A percentile compares a stretch with the other conserved stretches of the same genome.
These are phyloP conservation scores for Barnettozyma siamensis DNA, from an alignment of 805 yeast species.

Conservation along the genomic window DNA sequence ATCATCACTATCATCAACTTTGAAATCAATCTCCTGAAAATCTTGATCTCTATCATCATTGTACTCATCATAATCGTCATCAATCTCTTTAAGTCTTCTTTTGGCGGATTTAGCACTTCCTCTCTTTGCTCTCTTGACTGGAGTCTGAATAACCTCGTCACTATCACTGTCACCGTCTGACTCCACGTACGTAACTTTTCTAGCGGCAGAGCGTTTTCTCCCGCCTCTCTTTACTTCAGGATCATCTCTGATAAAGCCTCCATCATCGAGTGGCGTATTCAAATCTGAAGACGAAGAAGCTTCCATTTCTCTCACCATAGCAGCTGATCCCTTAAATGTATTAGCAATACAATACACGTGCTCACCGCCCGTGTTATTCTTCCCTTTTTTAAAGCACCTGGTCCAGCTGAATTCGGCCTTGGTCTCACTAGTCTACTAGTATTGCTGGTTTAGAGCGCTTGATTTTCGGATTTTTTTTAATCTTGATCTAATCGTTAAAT, in stretches of 20 bases:
- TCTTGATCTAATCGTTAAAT: background rate
- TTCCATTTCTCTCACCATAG: background rate
- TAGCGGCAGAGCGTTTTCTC: slow-evolving; percentile 1
- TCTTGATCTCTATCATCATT: slow-evolving; percentile 26
- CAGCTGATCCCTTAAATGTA: too few species aligned
- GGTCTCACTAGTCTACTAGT: too few species aligned
- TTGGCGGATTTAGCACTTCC: slow-evolving; percentile 24
- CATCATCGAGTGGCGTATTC: slow-evolving; percentile 18
- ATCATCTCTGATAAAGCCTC: slow-evolving; percentile 25
- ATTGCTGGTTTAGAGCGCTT: background rate
- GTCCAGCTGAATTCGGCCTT: too few species aligned
- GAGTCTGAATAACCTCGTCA: background rate
- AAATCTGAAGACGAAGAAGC: slow-evolving; percentile 6
- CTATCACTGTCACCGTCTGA: slow-evolving; percentile 8
- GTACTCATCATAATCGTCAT: slow-evolving; percentile 32
- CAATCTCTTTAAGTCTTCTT: slow-evolving; percentile 20
- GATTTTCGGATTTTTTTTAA: background rate
- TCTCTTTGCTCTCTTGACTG: slow-evolving; percentile 18
- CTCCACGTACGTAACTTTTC: slow-evolving; percentile 3
- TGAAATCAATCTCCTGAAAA: slow-evolving; percentile 1
- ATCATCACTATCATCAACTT: slow-evolving; percentile 25
- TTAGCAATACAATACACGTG: too few species aligned
- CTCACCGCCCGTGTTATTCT: too few species aligned
- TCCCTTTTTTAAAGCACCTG: too few species aligned
- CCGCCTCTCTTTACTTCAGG: slow-evolving; percentile 18